Evolutionary conservation across 345 rosid genomes (phyloP).

Genomic region (Corymbia maculata): DNA sequence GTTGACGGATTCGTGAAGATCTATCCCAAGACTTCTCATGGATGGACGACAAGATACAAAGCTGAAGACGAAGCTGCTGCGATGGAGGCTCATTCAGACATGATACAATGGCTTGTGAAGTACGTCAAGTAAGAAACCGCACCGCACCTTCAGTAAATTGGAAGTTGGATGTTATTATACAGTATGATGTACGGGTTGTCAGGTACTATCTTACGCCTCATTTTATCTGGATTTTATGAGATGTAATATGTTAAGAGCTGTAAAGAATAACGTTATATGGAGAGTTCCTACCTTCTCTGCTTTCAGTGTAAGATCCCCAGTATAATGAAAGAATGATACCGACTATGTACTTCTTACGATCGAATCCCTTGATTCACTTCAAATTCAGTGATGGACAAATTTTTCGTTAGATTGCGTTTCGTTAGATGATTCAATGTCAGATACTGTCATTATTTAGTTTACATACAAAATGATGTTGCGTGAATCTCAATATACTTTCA

Average conservation of each 20-base stretch:
- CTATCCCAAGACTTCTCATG: slow-evolving; percentile 61
- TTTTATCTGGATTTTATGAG: background rate
- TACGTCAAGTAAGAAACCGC: slow-evolving; percentile 36
- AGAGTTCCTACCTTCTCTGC: background rate
- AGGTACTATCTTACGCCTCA: background rate
- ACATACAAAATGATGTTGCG: background rate
- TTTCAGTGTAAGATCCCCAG: background rate
- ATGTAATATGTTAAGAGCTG: background rate
- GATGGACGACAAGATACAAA: slow-evolving; percentile 63
- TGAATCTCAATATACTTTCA: background rate
- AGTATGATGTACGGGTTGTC: background rate
- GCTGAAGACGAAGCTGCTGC: slow-evolving; percentile 45
- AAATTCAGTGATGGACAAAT: background rate
- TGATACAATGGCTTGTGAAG: slow-evolving; percentile 52
- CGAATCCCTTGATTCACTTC: background rate
- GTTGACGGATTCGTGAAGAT: slow-evolving; percentile 54
- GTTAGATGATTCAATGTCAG: background rate
- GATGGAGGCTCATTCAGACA: slow-evolving; percentile 53
- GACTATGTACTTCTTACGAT: background rate
- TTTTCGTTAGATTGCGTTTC: background rate
- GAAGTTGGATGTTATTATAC: background rate
- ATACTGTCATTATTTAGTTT: background rate
- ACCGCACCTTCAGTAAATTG: background rate
- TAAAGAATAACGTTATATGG: background rate
- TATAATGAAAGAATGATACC: background rate